Percentiles rank a stretch among this genome's conserved stretches.
Conservation (phyloP, 768 basidiomycete species). For the Tricholoma sp. region DNA sequence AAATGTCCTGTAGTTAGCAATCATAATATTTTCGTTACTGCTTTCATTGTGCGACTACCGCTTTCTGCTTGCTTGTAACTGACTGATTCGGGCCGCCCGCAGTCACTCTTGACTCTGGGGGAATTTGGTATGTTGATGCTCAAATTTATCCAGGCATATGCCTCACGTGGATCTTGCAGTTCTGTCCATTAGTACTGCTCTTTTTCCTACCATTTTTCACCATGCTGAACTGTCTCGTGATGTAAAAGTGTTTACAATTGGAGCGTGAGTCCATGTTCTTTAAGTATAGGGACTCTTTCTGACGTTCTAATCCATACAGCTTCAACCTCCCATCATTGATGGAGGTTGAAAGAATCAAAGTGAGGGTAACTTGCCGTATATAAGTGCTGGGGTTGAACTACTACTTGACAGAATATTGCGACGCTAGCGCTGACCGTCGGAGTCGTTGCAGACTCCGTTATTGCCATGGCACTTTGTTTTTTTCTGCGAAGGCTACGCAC, state of each 20-base stretch:
- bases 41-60: slow-evolving; percentile 34
- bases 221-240: not conserved
- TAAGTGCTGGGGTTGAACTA: not conserved
- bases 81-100: not conserved
- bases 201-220: not conserved
- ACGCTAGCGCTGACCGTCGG: slow-evolving; percentile 44
- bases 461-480: slow-evolving; percentile 46
- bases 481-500: slow-evolving; percentile 52
- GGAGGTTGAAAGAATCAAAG: slow-evolving; percentile 30
- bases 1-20: slow-evolving; percentile 42
- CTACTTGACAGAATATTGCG: slow-evolving; percentile 34
- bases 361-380: not conserved
- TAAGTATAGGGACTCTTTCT: not conserved
- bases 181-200: not conserved
- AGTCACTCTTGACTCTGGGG: not conserved
- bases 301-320: slow-evolving; percentile 18
- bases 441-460: slow-evolving; percentile 45
- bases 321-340: slow-evolving; percentile 29
- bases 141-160: not conserved
- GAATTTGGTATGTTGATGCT: not conserved
- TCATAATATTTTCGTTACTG: slow-evolving; percentile 40
- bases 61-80: not conserved
- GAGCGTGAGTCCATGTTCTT: slow-evolving; percentile 29
- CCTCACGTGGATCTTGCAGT: not conserved
- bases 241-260: slow-evolving; percentile 36